Percentiles rank a stretch among this genome's conserved stretches.
phyloP scores from a whole-genome alignment of 2,329 filamentous ascomycete genomes.

The Penicillium sp. region DNA sequence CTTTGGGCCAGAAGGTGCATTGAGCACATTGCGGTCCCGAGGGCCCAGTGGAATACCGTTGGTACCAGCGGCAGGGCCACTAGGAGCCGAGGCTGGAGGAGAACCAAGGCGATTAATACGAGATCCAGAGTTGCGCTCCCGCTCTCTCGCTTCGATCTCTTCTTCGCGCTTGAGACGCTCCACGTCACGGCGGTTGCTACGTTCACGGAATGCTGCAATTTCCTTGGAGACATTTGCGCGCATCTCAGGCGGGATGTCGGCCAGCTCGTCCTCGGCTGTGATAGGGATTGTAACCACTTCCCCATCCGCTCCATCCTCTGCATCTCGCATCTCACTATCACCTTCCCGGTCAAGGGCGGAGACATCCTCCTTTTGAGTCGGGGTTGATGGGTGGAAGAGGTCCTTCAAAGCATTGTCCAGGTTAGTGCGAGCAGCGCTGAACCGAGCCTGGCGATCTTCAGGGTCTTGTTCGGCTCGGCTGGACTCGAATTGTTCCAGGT shows the following conservation, averaged over 20 bases:
- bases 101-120: slow-evolving; percentile 71
- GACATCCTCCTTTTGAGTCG: slow-evolving; percentile 47
- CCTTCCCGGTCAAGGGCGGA: slow-evolving; percentile 63
- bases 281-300: slow-evolving; percentile 90
- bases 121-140: slow-evolving; percentile 67
- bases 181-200: slow-evolving; percentile 83
- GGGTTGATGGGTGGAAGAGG: slow-evolving; percentile 67
- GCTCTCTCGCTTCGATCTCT: slow-evolving; percentile 84
- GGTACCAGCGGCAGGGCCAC: slow-evolving; percentile 62
- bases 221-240: slow-evolving; percentile 91
- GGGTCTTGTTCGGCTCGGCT: slow-evolving; percentile 64
- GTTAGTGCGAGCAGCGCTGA: slow-evolving; percentile 69
- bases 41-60: slow-evolving; percentile 80
- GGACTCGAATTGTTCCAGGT: slow-evolving; percentile 79
- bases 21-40: slow-evolving; percentile 66
- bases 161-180: slow-evolving; percentile 88
- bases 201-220: slow-evolving; percentile 90
- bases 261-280: slow-evolving; percentile 85
- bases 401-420: slow-evolving; percentile 70
- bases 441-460: slow-evolving; percentile 64
- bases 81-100: slow-evolving; percentile 65
- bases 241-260: slow-evolving; percentile 95
- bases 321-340: slow-evolving; percentile 70
- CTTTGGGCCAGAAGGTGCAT: slow-evolving; percentile 74
- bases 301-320: slow-evolving; percentile 57